Evolutionary conservation across 1,284 basidiomycete genomes (phyloP).

Genomic region (Fomitopsis palustris): DNA sequence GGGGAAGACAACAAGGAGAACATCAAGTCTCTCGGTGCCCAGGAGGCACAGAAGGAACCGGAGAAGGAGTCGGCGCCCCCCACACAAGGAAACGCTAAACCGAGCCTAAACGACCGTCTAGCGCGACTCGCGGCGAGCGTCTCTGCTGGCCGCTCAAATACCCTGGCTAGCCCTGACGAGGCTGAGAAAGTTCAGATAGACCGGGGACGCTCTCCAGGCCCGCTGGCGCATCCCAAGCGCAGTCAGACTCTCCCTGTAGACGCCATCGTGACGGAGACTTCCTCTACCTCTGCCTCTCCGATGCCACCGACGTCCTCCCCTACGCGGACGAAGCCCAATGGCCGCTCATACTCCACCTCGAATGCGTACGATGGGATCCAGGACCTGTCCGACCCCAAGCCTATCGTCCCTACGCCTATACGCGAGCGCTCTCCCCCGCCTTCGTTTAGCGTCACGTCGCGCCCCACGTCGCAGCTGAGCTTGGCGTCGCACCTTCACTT

Average conservation of each 20-base stretch:
- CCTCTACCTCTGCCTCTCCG: conserved; percentile 10
- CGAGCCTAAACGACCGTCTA: conserved; percentile 27
- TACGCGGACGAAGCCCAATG: conserved; percentile 16
- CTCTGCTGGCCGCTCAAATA: conserved; percentile 12
- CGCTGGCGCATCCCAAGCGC: conserved; percentile 16
- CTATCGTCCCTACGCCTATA: conserved; percentile 62
- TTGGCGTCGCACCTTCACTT: conserved; percentile 9
- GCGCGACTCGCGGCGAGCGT: conserved; percentile 23
- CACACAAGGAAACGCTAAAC: conserved; percentile 16
- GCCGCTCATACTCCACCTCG: conserved; percentile 24
- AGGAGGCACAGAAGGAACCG: not conserved
- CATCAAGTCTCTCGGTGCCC: not conserved
- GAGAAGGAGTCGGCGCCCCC: not conserved
- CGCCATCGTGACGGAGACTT: conserved; percentile 8
- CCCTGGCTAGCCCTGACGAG: not conserved
- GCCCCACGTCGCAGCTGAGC: conserved; percentile 38
- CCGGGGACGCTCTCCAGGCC: conserved; percentile 9
- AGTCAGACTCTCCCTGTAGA: conserved; percentile 26
- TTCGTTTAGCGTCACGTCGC: conserved; percentile 65
- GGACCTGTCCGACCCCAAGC: conserved; percentile 24
- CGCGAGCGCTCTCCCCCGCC: conserved; percentile 56
- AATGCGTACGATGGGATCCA: conserved; percentile 22
- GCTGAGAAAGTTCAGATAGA: conserved; percentile 10
- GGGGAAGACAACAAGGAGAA: not conserved
- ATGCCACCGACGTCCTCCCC: conserved; percentile 15